Base-by-base conservation (phyloP, 257 asterid genomes). In the Solanum tacnaense region DNA sequence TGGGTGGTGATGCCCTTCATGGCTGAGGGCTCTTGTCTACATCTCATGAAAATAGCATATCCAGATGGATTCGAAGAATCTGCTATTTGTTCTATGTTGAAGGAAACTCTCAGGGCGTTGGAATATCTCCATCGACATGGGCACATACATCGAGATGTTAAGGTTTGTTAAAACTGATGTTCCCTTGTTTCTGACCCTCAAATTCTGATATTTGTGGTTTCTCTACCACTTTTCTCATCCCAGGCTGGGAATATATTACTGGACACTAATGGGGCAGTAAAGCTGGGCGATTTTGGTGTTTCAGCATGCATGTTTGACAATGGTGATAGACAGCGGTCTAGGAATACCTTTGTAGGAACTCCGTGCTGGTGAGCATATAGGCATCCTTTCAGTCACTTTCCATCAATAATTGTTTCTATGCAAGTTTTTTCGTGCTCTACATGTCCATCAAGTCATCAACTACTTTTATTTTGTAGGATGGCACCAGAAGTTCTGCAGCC, bases 401-500 rank as follows among this genome's bases (percentile, higher is more conserved):
- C 34, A 49, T 75, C 44, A 81, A 49, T 62, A 85, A 71, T 56
- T 86, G 25, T 67, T 23, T 20, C 36, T 84, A 46, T 41, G 27
- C 56, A 46, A 78, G 62, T 46, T 35, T 35, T 85, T 31, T 41
- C 38, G 44, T 87, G 88, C 72, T 89, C 44, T 31, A 85, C 87
- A n/a, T 86, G 23, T 88, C 81, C 89, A 84, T 71, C 52, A 36
- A 65, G 75, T 68, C 89, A 84, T 79, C 38, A 36, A 60, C 84
- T 78, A 85, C 71, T 89, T 70, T 84, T 71, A 56, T 81, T 83
- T 82, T 87, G 35, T 92, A 97, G 99, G 99, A 97, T 97, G 99
- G 99, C 99, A 85, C 99, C 99, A 29, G 99, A 97, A 91, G 99
- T 96, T 38, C 91, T 97, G 94, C 99, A 97, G 92, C 99, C 99